Base-by-base conservation (phyloP, 495 filamentous ascomycete genomes). In the Aspergillus heteromorphus region DNA sequence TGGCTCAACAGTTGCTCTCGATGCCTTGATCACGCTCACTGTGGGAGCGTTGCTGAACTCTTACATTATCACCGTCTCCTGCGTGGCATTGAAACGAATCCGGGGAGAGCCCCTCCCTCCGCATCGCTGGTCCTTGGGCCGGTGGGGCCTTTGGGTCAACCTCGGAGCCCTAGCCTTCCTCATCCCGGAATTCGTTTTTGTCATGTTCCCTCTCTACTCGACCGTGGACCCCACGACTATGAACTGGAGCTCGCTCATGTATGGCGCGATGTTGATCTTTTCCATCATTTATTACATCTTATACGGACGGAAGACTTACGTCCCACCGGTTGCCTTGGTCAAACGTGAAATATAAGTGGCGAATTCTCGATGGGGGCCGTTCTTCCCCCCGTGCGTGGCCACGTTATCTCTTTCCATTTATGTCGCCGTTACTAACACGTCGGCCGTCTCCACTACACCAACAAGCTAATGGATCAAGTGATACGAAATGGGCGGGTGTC, bases 1-100 rank as follows among this genome's bases (percentile, higher is more conserved):
- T 51, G 83, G 80, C 19, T 82, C 78, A 0, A 53, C 70, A 2
- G 70, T 74, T 4, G 83, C 81, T 6, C 76, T 86, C 59, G 79
- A 81, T 60, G 76, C 76, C 27, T 73, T 84, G 29, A 65, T 77
- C 40, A 80, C 77, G 5, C 61, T 81, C 2, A 62, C 65, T 7
- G 66, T 73, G 4, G 67, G 59, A 16, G 72, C 75, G 1, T 55
- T 80, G 23, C 61, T 76, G 19, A 62, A 64, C 21, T 71, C 77
- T 16, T 79, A 78, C 40, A 61, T 75, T 13, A 60, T 78, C 34
- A 38, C 34, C 13, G 34, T 38, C 10, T 38, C 34, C 13, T 38
- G 34, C n/a, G 11, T 38, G 6, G 34, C 34, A 5, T 14, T 13
- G 34, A 38, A 38, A 38, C 34, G 34, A 38, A 38, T 38, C 34